These are phyloP conservation scores for Penicillium sp. DNA, from an alignment of 2,329 filamentous ascomycete species.

Conservation along the genomic window DNA sequence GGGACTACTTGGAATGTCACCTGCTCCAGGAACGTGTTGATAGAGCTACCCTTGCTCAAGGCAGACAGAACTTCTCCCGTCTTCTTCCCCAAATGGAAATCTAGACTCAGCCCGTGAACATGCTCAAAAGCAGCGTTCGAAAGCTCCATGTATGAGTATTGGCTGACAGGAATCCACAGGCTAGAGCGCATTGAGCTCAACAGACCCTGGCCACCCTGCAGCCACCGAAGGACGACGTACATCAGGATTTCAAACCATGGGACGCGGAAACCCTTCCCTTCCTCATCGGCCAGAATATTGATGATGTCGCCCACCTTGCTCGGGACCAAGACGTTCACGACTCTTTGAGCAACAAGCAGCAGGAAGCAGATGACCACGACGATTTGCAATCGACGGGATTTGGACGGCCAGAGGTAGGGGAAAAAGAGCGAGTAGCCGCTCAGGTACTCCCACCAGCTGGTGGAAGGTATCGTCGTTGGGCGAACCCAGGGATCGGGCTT, in stretches of 20 bases:
- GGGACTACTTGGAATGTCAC: conserved; percentile 93
- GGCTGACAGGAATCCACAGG: conserved; percentile 93
- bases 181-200: conserved; percentile 75
- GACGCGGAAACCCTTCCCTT: conserved; percentile 49
- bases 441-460: conserved; percentile 94
- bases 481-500: conserved; percentile 73
- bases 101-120: conserved; percentile 87
- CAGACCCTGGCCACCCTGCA: conserved; percentile 84
- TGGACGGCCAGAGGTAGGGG: conserved; percentile 92
- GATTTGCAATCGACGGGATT: conserved; percentile 66
- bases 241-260: conserved; percentile 70
- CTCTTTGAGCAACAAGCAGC: conserved; percentile 71
- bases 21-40: conserved; percentile 94
- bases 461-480: conserved; percentile 75
- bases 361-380: conserved; percentile 76
- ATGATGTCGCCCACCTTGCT: conserved; percentile 74
- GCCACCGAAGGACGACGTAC: conserved; percentile 69
- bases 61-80: conserved; percentile 95
- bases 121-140: conserved; percentile 96
- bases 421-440: conserved; percentile 90
- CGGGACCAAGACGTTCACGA: conserved; percentile 82
- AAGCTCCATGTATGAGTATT: conserved; percentile 91
- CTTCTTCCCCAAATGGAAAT: conserved; percentile 94
- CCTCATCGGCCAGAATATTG: conserved; percentile 59
- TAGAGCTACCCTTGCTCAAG: conserved; percentile 89